These are phyloP conservation scores for Logfia minima DNA, from an alignment of 129 eudicot species.

Conservation along the genomic window DNA sequence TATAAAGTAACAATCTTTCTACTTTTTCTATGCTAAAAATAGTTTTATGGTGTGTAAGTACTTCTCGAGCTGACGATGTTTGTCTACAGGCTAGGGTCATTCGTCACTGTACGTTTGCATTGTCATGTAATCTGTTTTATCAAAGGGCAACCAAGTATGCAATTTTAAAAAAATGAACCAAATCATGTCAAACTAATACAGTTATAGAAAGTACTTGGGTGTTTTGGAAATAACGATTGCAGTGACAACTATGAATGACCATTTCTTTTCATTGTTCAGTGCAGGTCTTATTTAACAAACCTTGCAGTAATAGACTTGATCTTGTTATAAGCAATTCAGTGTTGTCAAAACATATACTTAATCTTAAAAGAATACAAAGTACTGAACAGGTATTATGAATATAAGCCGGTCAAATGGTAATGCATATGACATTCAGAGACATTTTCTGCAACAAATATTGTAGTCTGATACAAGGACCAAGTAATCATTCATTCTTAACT, in stretches of 20 bases:
- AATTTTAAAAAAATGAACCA: not conserved
- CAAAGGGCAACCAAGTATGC: too few relatives aligned
- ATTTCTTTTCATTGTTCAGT: conserved; percentile 15
- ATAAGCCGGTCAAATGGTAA: not conserved
- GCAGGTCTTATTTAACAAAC: not conserved
- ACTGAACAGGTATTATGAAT: not conserved
- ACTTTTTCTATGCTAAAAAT: not conserved
- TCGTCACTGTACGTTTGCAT: not conserved
- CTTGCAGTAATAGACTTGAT: not conserved
- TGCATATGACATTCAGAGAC: not conserved
- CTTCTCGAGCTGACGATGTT: not conserved
- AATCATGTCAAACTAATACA: not conserved
- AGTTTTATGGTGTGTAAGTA: not conserved
- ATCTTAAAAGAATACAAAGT: not conserved
- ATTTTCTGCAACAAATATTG: conserved; percentile 15
- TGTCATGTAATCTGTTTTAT: too few relatives aligned
- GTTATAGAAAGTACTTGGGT: not conserved
- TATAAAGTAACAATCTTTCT: not conserved
- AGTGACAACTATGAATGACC: conserved; percentile 6
- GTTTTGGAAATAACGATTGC: not conserved
- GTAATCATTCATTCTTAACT: conserved; percentile 20
- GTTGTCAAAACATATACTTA: not conserved
- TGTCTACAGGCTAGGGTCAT: not conserved
- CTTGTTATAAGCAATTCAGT: not conserved
- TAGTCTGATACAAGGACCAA: not conserved